Evolutionary conservation across 257 asterid species (phyloP).

Genomic region (Buddleja alternifolia): DNA sequence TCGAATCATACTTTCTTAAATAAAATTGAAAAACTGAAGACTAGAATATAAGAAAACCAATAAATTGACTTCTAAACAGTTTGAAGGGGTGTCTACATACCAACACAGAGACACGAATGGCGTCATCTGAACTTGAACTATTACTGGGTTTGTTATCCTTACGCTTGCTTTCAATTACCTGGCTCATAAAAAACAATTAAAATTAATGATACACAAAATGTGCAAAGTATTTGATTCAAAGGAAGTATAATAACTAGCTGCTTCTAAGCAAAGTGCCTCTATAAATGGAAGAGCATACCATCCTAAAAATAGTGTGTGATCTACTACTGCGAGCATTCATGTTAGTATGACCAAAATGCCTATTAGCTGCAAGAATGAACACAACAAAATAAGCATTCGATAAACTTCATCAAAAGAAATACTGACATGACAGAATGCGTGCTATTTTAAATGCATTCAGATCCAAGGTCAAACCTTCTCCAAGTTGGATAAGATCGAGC

Average conservation of each 20-base stretch:
- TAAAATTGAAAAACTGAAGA: not conserved
- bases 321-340: slow-evolving; percentile 98
- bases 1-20: not conserved
- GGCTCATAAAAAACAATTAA: slow-evolving; percentile 29
- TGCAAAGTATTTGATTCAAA: slow-evolving; percentile 18
- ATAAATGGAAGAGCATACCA: slow-evolving; percentile 55
- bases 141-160: slow-evolving; percentile 46
- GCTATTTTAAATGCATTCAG: slow-evolving; percentile 24
- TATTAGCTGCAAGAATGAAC: slow-evolving; percentile 63
- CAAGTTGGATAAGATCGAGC: slow-evolving; percentile 76
- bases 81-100: slow-evolving; percentile 46
- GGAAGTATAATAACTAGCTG: slow-evolving; percentile 22
- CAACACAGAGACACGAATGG: slow-evolving; percentile 94
- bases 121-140: slow-evolving; percentile 66
- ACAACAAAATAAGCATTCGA: slow-evolving; percentile 25
- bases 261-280: slow-evolving; percentile 24
- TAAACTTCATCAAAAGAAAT: slow-evolving; percentile 17
- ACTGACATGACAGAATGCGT: slow-evolving; percentile 9
- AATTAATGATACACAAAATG: not conserved
- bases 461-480: slow-evolving; percentile 76
- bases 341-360: slow-evolving; percentile 98
- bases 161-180: slow-evolving; percentile 96
- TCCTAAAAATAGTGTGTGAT: slow-evolving; percentile 96
- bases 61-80: slow-evolving; percentile 2
- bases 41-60: slow-evolving; percentile 16